These are phyloP conservation scores for Lachnellula willkommii DNA, from an alignment of 2,329 filamentous ascomycete genomes.

Conservation along the genomic window DNA sequence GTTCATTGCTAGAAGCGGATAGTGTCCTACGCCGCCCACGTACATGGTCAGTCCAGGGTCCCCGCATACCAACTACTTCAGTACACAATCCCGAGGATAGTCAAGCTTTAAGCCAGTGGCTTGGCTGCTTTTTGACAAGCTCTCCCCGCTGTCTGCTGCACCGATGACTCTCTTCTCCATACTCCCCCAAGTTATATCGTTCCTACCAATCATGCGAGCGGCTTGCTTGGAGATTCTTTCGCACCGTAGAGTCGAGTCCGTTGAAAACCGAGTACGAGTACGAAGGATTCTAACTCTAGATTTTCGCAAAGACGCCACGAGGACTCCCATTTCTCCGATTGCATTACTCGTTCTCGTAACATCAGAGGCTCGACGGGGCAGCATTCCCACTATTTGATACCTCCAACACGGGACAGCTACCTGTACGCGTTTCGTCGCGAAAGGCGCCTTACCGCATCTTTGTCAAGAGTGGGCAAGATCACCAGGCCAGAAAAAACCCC, in stretches of 20 bases:
- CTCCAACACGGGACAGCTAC: too few species aligned
- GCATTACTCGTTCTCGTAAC: too few species aligned
- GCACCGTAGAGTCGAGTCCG: not conserved
- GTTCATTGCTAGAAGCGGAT: not conserved
- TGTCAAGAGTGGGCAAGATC: not conserved
- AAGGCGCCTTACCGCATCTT: too few species aligned
- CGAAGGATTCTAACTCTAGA: too few species aligned
- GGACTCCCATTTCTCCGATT: too few species aligned
- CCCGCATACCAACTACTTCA: not conserved
- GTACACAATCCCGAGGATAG: not conserved
- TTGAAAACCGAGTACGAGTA: too few species aligned
- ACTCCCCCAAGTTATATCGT: not conserved
- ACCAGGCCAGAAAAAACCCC: not conserved
- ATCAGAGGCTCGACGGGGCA: too few species aligned
- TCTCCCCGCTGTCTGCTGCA: not conserved
- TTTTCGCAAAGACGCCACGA: too few species aligned
- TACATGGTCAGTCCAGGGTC: not conserved
- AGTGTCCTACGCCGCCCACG: not conserved
- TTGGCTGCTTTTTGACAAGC: not conserved
- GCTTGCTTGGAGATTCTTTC: not conserved
- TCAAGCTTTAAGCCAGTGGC: not conserved
- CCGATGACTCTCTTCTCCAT: not conserved
- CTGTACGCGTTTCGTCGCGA: not conserved
- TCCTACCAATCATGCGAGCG: not conserved
- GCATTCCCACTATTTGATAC: too few species aligned